Percentiles rank a stretch among this genome's conserved stretches.
Evolutionary conservation across 805 yeast species (phyloP).

Genomic region (Phaffomyces antillensis): DNA sequence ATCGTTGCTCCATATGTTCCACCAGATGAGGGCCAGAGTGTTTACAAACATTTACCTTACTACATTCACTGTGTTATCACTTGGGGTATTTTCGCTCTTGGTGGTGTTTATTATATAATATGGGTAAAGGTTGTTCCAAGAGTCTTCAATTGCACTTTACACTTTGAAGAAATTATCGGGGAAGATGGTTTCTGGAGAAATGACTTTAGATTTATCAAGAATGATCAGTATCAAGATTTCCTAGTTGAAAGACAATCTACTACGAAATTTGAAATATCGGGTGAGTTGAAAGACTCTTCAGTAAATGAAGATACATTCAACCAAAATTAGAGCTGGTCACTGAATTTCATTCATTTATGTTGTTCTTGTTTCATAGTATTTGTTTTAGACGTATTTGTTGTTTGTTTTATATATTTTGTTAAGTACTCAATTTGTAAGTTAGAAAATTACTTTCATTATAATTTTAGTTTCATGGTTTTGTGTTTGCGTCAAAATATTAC

Average conservation of each 20-base stretch:
- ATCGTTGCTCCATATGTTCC: slow-evolving; percentile 76
- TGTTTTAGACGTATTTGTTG: too few relatives aligned
- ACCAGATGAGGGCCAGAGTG: slow-evolving; percentile 58
- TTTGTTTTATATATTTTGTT: too few relatives aligned
- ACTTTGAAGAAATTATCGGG: slow-evolving; percentile 47
- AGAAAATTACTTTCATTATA: too few relatives aligned
- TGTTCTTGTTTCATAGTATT: too few relatives aligned
- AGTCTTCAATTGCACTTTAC: slow-evolving; percentile 44
- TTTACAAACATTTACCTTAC: slow-evolving; percentile 66
- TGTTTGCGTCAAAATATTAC: too few relatives aligned
- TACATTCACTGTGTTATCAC: slow-evolving; percentile 79
- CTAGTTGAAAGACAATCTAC: slow-evolving; percentile 6
- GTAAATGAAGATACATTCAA: neutral
- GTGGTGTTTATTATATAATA: slow-evolving; percentile 57
- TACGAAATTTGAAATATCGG: neutral
- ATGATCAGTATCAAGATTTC: slow-evolving; percentile 18
- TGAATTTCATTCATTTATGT: too few relatives aligned
- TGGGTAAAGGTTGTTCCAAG: slow-evolving; percentile 57
- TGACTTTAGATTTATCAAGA: slow-evolving; percentile 37
- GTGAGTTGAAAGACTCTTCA: too few relatives aligned
- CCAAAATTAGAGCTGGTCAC: neutral
- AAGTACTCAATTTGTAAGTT: too few relatives aligned
- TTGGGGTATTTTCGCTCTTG: slow-evolving; percentile 64
- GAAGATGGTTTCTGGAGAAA: slow-evolving; percentile 71
- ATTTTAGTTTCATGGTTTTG: too few relatives aligned